Percentiles rank a stretch among this genome's conserved stretches.
phyloP scores from a whole-genome alignment of 768 basidiomycete species.

The Pholiota molesta region DNA sequence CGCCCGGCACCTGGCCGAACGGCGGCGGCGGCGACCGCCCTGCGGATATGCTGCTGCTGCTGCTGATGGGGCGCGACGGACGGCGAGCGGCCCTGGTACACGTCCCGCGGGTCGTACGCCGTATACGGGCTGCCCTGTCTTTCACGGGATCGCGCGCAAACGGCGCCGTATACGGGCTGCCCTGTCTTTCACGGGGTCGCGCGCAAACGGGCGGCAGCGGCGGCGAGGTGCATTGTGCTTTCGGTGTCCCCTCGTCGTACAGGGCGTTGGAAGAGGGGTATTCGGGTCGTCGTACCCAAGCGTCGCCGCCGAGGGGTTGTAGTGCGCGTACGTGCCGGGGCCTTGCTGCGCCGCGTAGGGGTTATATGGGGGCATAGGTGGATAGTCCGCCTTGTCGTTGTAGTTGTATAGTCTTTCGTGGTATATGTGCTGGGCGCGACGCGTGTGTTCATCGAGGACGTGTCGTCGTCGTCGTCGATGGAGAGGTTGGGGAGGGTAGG shows the following conservation, averaged over 20 bases:
- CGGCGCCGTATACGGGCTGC: conserved; percentile 37
- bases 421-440: conserved; percentile 56
- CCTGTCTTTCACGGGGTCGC: conserved; percentile 42
- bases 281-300: conserved; percentile 54
- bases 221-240: conserved; percentile 61
- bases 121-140: conserved; percentile 33
- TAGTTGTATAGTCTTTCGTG: conserved; percentile 60
- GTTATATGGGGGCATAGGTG: conserved; percentile 80
- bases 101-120: conserved; percentile 51
- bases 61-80: conserved; percentile 29
- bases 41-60: conserved; percentile 15
- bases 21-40: conserved; percentile 21
- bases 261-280: conserved; percentile 43
- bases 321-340: conserved; percentile 52
- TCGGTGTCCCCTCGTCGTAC: conserved; percentile 71
- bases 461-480: conserved; percentile 80
- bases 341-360: conserved; percentile 62
- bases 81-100: conserved; percentile 54
- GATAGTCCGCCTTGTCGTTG: conserved; percentile 57
- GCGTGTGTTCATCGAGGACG: conserved; percentile 59
- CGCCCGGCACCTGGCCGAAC: conserved; percentile 23
- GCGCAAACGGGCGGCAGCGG: conserved; percentile 60
- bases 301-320: conserved; percentile 60
- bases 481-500: conserved; percentile 93
- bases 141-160: conserved; percentile 50